Evolutionary conservation across 805 yeast species (phyloP), one percentile per base, ranked within the genome.

Genomic region (Lipomyces orientalis): DNA sequence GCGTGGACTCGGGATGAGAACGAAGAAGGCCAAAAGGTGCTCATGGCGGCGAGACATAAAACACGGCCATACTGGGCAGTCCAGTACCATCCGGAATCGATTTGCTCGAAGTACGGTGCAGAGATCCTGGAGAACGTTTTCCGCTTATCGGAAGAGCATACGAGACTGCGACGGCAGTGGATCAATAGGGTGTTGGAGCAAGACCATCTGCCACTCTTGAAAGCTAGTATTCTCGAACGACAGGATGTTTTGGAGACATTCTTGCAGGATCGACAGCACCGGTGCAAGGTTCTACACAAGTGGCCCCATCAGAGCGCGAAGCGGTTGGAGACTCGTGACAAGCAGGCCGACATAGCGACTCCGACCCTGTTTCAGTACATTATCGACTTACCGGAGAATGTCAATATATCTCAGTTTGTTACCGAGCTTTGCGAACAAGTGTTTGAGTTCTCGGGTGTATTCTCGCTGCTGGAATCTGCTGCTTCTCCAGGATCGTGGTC

Each of bases 1-100:
- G 96, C 95, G 0, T 79, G 80, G 68, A 85, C 93, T 51, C 85
- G 82, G 61, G 81, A 80, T 10, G 78, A 74, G 46, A 81, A 81
- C 3, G 75, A 73, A 16, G 66, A 65, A 1, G 74, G 75, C 52
- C 79, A 90, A 4, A 43, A 56, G 25, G 62, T 71, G 33, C 39
- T 67, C 16, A 95, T 95, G 99, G 97, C 97, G 0, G 95, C 85
- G 0, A 84, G 80, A 74, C 93, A 91, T 74, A 71, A 60, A 0
- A 22, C 49, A 0, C 78, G 80, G 25, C 98, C 98, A 0, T 90
- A 90, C 80, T 94, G 82, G 76, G 99, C 97, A 0, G 98, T 95
- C 1, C 99, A 95, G 75, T 96, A 93, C 75, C 99, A 95, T 75
- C 99, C 99, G 0, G 99, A 95, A 75, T 92, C 97, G 0, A 87